Evolutionary conservation across 148 eudicot genomes (phyloP).

Genomic region (Rhododendron mucronatum): DNA sequence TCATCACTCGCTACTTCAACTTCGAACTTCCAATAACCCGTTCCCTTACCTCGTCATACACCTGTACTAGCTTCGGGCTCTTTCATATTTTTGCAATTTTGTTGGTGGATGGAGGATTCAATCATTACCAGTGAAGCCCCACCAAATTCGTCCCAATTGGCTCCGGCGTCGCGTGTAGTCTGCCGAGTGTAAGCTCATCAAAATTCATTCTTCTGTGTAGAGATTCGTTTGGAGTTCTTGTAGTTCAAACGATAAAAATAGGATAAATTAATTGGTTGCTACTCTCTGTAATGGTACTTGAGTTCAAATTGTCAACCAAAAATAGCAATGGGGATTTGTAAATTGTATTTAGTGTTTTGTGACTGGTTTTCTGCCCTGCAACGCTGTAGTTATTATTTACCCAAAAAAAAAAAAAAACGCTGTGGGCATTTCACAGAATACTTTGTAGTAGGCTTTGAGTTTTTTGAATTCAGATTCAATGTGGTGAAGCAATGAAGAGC

Average conservation of each 20-base stretch:
- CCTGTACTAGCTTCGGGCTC: not conserved
- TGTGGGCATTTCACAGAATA: no score
- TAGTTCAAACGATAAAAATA: not conserved
- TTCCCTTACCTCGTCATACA: not conserved
- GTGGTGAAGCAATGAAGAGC: not conserved
- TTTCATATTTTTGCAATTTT: not conserved
- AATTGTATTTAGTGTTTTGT: not conserved
- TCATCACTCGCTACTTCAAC: not conserved
- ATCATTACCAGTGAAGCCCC: constrained; percentile 29
- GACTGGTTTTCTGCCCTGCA: not conserved
- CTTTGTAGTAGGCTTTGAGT: not conserved
- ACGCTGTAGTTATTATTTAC: no score
- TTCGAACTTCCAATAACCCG: not conserved
- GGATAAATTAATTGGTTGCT: not conserved
- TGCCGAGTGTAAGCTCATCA: constrained; percentile 52
- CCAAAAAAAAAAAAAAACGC: no score
- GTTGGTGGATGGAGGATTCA: constrained; percentile 30
- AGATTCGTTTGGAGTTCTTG: not conserved
- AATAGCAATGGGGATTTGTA: not conserved
- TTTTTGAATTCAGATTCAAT: not conserved
- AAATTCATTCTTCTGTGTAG: not conserved
- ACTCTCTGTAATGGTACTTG: not conserved
- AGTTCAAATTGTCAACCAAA: not conserved
- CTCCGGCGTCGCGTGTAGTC: constrained; percentile 39
- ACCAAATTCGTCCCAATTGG: constrained; percentile 25